Evolutionary conservation across 2,329 filamentous ascomycete genomes (phyloP).

Genomic region (Tolypocladium nubicola): DNA sequence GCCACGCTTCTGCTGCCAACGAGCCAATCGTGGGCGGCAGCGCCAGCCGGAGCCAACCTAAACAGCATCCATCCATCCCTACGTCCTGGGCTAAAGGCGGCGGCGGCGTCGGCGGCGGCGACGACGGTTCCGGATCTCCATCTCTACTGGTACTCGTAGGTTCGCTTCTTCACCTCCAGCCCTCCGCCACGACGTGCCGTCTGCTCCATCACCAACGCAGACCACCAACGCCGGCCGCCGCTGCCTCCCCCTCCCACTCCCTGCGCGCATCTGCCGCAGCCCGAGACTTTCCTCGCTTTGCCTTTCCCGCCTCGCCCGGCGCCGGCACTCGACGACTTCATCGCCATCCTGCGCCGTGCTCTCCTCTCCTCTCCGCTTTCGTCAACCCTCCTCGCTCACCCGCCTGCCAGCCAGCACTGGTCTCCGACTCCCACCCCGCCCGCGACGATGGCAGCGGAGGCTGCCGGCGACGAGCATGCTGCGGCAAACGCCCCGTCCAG

Average conservation of each 20-base stretch:
- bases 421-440: neutral
- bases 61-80: neutral
- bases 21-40: neutral
- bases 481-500: conserved; percentile 7
- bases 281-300: neutral
- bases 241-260: neutral
- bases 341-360: neutral
- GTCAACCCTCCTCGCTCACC: neutral
- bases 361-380: neutral
- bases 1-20: neutral
- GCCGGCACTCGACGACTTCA: neutral
- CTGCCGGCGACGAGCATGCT: conserved; percentile 17
- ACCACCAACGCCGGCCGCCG: neutral
- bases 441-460: conserved; percentile 23
- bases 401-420: neutral
- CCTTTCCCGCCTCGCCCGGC: neutral
- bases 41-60: neutral
- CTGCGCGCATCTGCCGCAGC: neutral
- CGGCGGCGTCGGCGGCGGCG: neutral
- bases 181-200: neutral
- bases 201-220: neutral
- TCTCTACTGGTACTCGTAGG: neutral
- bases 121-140: neutral
- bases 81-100: neutral
- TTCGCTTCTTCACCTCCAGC: neutral